These are phyloP conservation scores for Phalaenopsis equestris DNA, from an alignment of 106 monocot species.

Conservation along the genomic window DNA sequence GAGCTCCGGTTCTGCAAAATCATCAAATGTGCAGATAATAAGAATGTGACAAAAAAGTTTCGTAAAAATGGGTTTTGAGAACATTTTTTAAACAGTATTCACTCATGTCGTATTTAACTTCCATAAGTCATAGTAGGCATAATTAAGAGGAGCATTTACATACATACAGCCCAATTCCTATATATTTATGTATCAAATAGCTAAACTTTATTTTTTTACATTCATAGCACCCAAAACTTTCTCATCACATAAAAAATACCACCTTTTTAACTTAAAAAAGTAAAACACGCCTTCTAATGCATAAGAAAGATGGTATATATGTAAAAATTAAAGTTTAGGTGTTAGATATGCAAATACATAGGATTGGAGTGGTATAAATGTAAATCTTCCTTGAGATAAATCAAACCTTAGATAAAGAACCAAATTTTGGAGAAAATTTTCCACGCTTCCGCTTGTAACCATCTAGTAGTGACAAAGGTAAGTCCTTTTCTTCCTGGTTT, in stretches of 20 bases:
- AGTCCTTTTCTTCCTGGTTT: slow-evolving; percentile 11
- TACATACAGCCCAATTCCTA: too few relatives aligned
- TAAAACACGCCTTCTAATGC: too few relatives aligned
- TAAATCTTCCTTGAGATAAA: not conserved
- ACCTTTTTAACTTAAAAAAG: too few relatives aligned
- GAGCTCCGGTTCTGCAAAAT: slow-evolving; percentile 35
- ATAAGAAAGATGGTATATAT: too few relatives aligned
- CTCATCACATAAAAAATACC: too few relatives aligned
- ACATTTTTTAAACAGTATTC: not conserved
- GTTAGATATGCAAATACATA: too few relatives aligned
- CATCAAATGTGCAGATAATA: not conserved
- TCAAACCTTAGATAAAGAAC: slow-evolving; percentile 18
- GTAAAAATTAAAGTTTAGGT: too few relatives aligned
- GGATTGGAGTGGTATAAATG: too few relatives aligned
- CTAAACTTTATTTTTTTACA: too few relatives aligned
- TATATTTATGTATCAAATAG: too few relatives aligned
- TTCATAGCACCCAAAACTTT: too few relatives aligned
- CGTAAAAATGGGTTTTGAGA: not conserved
- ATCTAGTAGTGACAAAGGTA: slow-evolving; percentile 14
- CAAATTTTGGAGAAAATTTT: slow-evolving; percentile 6
- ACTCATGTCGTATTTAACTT: not conserved
- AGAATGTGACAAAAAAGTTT: not conserved
- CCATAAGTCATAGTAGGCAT: not conserved
- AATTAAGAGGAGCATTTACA: not conserved
- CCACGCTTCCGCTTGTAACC: slow-evolving; percentile 33